Conservation (phyloP, 2,329 filamentous ascomycete species). For the Ophiocordyceps robertsii region DNA sequence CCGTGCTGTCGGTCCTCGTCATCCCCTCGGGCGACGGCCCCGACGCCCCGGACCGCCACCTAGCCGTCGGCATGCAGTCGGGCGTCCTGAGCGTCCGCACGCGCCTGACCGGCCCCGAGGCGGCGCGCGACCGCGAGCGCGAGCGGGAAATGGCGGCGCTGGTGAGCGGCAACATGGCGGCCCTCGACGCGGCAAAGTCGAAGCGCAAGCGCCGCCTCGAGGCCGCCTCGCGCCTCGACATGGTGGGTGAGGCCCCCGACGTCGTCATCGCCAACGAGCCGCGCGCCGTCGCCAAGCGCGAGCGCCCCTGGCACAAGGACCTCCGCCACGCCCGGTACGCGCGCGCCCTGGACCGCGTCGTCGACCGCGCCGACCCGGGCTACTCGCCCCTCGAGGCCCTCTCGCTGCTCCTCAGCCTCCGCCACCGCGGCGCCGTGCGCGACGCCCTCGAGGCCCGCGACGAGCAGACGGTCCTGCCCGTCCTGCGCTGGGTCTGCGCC, state of each 20-base stretch:
- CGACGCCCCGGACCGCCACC: constrained; percentile 68
- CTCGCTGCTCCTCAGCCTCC: constrained; percentile 69
- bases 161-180: constrained; percentile 62
- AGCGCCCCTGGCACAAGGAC: constrained; percentile 67
- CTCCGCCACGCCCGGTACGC: constrained; percentile 68
- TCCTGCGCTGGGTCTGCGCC: constrained; percentile 70
- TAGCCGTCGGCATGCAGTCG: constrained; percentile 89
- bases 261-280: constrained; percentile 72
- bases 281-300: constrained; percentile 28
- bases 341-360: constrained; percentile 64
- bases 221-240: constrained; percentile 50
- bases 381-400: constrained; percentile 51
- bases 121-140: constrained; percentile 59
- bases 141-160: constrained; percentile 78
- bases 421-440: constrained; percentile 75
- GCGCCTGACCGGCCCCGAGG: constrained; percentile 71
- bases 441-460: constrained; percentile 70
- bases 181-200: constrained; percentile 58
- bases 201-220: constrained; percentile 49
- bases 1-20: constrained; percentile 72
- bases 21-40: constrained; percentile 31
- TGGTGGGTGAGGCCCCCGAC: constrained; percentile 72
- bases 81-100: constrained; percentile 86
- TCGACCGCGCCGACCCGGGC: constrained; percentile 39
- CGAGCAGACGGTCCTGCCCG: constrained; percentile 66